Evolutionary conservation across 768 basidiomycete species (phyloP).

Genomic region (Boletus eberwhitei): DNA sequence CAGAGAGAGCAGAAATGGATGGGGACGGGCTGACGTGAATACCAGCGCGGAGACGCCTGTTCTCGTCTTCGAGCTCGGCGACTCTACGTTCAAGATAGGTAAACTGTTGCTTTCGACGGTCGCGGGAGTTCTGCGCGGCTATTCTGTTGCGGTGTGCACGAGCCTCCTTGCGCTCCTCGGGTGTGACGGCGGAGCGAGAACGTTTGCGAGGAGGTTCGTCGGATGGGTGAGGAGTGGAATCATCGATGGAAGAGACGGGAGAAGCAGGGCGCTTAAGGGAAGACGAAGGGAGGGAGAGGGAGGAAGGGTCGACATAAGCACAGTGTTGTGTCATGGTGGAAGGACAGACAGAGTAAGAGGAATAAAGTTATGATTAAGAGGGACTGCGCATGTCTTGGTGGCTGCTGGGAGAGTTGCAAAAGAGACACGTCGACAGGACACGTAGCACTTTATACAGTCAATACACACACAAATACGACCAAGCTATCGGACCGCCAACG

Average conservation of each 20-base stretch:
- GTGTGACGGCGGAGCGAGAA: slow-evolving; percentile 54
- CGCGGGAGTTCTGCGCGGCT: slow-evolving; percentile 90
- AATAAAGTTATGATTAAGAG: slow-evolving; percentile 26
- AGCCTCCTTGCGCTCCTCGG: slow-evolving; percentile 83
- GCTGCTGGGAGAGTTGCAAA: slow-evolving; percentile 13
- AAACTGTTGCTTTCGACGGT: slow-evolving; percentile 86
- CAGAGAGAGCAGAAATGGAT: slow-evolving; percentile 10
- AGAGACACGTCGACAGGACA: slow-evolving; percentile 28
- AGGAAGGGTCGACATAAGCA: slow-evolving; percentile 37
- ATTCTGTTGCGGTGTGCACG: slow-evolving; percentile 90
- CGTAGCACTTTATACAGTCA: slow-evolving; percentile 29
- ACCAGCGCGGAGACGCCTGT: slow-evolving; percentile 65
- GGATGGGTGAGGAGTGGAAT: slow-evolving; percentile 4
- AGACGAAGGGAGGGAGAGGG: slow-evolving; percentile 38
- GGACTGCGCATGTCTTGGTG: slow-evolving; percentile 16
- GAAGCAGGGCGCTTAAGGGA: slow-evolving; percentile 29
- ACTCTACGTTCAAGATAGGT: slow-evolving; percentile 63
- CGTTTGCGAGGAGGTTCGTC: slow-evolving; percentile 70
- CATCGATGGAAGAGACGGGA: slow-evolving; percentile 22
- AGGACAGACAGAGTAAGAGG: background rate
- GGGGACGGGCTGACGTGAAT: slow-evolving; percentile 28
- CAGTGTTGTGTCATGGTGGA: slow-evolving; percentile 25
- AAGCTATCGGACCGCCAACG: slow-evolving; percentile 5
- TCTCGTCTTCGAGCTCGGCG: slow-evolving; percentile 78
- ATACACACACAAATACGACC: slow-evolving; percentile 25